Percentiles rank a stretch among this genome's conserved stretches.
phyloP scores from a whole-genome alignment of 768 basidiomycete species.

The Boletus fagicola region DNA sequence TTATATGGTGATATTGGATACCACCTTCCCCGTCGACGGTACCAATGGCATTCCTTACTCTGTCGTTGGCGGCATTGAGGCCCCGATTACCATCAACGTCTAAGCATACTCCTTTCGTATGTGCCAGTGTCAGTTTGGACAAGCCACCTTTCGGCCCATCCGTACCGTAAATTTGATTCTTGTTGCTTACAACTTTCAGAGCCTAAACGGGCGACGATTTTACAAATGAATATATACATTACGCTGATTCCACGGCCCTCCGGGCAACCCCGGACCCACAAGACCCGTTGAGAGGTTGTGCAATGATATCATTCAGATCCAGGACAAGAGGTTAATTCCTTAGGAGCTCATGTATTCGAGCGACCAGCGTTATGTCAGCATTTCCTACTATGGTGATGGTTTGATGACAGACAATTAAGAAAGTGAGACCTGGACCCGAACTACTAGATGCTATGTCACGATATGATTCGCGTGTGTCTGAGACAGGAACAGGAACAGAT shows the following conservation, averaged over 20 bases:
- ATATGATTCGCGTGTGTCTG: neutral
- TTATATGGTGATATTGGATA: conserved; percentile 27
- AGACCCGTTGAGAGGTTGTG: too few species aligned
- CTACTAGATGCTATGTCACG: neutral
- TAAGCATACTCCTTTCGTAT: conserved; percentile 1
- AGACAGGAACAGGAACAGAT: neutral
- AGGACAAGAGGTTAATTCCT: too few species aligned
- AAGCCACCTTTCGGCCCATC: neutral
- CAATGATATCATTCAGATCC: too few species aligned
- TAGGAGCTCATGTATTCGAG: too few species aligned
- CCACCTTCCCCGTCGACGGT: conserved; percentile 23
- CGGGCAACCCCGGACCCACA: too few species aligned
- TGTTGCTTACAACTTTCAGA: neutral
- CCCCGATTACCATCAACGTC: conserved; percentile 15
- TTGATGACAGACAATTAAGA: too few species aligned
- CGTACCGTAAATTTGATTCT: neutral
- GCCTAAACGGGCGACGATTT: neutral
- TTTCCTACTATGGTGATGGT: too few species aligned
- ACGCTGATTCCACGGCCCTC: too few species aligned
- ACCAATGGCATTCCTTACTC: conserved; percentile 21
- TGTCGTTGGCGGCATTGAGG: conserved; percentile 22
- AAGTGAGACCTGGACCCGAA: too few species aligned
- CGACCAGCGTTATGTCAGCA: too few species aligned
- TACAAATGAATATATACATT: neutral
- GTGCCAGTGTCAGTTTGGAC: neutral